Evolutionary conservation across 192 early-diverging fungal species (phyloP).

Genomic region (Rhizophagus sp.): DNA sequence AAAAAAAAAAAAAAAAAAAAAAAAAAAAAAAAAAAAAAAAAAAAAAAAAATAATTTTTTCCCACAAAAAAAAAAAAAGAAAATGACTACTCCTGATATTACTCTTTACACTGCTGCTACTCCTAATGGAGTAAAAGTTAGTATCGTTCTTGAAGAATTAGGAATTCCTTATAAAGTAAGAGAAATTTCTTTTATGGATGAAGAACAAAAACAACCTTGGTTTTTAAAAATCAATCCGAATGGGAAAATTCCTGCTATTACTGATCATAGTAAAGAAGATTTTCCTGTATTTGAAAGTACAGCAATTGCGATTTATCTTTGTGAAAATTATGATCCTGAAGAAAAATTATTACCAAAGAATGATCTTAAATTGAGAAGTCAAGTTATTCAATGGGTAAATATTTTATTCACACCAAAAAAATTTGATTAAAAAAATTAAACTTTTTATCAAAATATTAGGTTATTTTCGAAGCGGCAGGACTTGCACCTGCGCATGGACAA

Average conservation of each 20-base stretch:
- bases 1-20: too few species aligned
- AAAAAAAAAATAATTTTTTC: too few species aligned
- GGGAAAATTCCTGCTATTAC: constrained; percentile 50
- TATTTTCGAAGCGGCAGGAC: constrained; percentile 47
- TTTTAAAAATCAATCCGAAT: constrained; percentile 59
- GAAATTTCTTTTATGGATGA: too few species aligned
- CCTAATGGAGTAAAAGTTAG: neutral
- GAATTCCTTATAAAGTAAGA: constrained; percentile 42
- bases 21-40: too few species aligned
- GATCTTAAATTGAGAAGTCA: constrained; percentile 43
- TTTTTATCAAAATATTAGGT: constrained; percentile 4
- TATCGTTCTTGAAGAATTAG: constrained; percentile 51
- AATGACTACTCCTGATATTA: constrained; percentile 6
- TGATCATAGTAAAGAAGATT: constrained; percentile 51
- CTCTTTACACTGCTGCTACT: neutral
- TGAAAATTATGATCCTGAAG: constrained; percentile 53
- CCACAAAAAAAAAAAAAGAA: neutral
- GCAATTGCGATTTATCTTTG: constrained; percentile 61
- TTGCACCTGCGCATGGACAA: constrained; percentile 54
- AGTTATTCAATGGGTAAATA: constrained; percentile 50
- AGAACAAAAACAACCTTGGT: constrained; percentile 51
- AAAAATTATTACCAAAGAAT: constrained; percentile 40
- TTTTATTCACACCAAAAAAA: neutral
- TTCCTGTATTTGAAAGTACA: constrained; percentile 56
- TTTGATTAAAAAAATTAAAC: neutral